Conservation (phyloP, 176 grass and related monocot genomes). For the Bothriochloa decipiens region DNA sequence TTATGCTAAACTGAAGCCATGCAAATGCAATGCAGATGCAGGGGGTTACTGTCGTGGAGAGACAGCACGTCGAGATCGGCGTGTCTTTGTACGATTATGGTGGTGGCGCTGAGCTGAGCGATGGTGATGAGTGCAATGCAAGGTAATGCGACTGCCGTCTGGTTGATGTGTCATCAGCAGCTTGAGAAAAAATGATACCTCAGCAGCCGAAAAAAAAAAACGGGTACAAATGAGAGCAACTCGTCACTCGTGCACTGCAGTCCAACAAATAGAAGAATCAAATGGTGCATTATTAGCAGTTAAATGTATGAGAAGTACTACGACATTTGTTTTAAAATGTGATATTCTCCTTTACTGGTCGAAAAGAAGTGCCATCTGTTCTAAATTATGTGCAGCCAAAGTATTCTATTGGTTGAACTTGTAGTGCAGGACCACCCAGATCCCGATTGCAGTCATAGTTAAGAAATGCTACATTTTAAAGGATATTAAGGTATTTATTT, state of each 20-base stretch:
- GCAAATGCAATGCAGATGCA: not conserved
- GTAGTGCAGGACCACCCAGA: too few relatives aligned
- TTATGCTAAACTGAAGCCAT: not conserved
- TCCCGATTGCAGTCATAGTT: too few relatives aligned
- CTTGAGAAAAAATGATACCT: not conserved
- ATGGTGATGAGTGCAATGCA: conserved; percentile 45
- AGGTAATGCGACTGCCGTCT: conserved; percentile 9
- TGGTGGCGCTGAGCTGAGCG: not conserved
- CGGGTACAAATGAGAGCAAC: too few relatives aligned
- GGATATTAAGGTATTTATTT: not conserved
- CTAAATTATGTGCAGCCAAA: too few relatives aligned
- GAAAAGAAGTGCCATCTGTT: too few relatives aligned
- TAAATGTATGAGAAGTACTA: not conserved
- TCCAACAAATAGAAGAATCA: not conserved
- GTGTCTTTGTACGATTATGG: conserved; percentile 26
- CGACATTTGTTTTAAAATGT: not conserved
- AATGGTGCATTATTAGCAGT: too few relatives aligned
- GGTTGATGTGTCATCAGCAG: not conserved
- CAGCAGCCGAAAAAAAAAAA: not conserved
- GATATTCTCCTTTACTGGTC: not conserved
- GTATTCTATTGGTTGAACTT: too few relatives aligned
- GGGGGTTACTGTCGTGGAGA: conserved; percentile 32
- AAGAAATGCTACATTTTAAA: too few relatives aligned
- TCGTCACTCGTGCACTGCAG: not conserved
- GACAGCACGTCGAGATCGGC: conserved; percentile 45